Evolutionary conservation across 179 eudicot genomes (phyloP).

Genomic region (Sideroxylon spinosum): DNA sequence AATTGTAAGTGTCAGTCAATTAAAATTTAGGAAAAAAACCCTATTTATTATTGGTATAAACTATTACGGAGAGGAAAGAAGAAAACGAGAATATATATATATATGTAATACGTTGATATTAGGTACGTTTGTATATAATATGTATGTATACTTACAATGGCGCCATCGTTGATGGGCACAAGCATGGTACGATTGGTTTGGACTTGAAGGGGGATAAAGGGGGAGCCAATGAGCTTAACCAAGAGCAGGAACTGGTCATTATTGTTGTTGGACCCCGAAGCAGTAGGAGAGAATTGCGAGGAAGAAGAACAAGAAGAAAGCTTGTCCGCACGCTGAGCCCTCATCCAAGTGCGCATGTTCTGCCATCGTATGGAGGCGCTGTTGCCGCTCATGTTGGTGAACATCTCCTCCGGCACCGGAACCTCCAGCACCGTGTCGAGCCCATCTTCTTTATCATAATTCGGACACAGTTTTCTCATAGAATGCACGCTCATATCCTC

Average conservation of each 20-base stretch:
- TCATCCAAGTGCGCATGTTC: constrained; percentile 49
- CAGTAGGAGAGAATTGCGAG: not conserved
- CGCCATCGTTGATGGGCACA: constrained; percentile 32
- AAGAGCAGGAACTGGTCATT: constrained; percentile 41
- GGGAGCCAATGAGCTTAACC: constrained; percentile 41
- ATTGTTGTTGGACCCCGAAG: not conserved
- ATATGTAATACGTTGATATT: too few species aligned
- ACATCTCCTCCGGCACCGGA: constrained; percentile 68
- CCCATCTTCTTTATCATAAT: constrained; percentile 50
- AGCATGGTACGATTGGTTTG: constrained; percentile 30
- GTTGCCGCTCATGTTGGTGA: constrained; percentile 40
- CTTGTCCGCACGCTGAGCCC: constrained; percentile 30
- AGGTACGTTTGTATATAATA: too few species aligned
- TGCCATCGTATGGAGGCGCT: constrained; percentile 46
- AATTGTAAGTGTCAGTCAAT: too few species aligned
- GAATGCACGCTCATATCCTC: not conserved
- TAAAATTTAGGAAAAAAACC: too few species aligned
- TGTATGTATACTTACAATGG: constrained; percentile 37
- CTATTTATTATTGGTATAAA: too few species aligned
- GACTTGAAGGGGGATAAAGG: constrained; percentile 41
- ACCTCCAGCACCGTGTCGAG: constrained; percentile 71
- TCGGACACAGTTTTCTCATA: constrained; percentile 61
- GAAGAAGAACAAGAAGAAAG: too few species aligned
- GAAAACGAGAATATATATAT: too few species aligned
- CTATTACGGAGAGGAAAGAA: too few species aligned